phyloP scores from a whole-genome alignment of 345 rosid genomes.

The Nephelium lappaceum region DNA sequence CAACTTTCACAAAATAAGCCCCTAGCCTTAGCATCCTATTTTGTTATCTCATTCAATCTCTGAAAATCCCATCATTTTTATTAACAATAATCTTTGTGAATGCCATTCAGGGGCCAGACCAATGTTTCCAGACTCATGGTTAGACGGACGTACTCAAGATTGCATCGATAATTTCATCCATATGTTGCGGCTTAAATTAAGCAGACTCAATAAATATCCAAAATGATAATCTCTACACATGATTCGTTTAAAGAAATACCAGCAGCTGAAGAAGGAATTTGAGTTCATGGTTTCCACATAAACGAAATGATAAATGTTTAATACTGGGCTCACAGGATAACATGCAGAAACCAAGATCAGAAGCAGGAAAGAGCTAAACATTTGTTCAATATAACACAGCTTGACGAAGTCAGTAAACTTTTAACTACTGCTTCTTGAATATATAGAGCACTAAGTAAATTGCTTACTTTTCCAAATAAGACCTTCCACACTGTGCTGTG shows the following conservation, averaged over 20 bases:
- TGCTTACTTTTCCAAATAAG: slow-evolving; percentile 82
- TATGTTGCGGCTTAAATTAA: neutral
- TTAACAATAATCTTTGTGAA: neutral
- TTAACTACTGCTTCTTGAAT: neutral
- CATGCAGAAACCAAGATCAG: neutral
- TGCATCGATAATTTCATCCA: neutral
- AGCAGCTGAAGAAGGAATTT: neutral
- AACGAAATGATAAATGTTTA: neutral
- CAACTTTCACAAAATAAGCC: neutral
- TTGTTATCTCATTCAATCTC: neutral
- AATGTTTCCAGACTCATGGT: neutral
- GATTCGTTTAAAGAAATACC: neutral
- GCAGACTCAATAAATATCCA: neutral
- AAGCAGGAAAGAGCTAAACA: neutral
- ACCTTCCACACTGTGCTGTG: slow-evolving; percentile 99
- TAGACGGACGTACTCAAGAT: neutral
- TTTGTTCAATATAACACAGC: neutral
- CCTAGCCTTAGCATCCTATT: neutral
- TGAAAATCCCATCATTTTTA: neutral
- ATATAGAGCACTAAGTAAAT: neutral
- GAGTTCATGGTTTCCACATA: slow-evolving; percentile 4
- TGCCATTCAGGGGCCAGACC: neutral
- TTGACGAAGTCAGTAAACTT: slow-evolving; percentile 6
- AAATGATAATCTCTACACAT: neutral
- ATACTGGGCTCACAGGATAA: neutral